A percentile compares a stretch with the other conserved stretches of the same genome.
Evolutionary conservation across 2,329 filamentous ascomycete genomes (phyloP).

Genomic region (Clathrospora elynae): DNA sequence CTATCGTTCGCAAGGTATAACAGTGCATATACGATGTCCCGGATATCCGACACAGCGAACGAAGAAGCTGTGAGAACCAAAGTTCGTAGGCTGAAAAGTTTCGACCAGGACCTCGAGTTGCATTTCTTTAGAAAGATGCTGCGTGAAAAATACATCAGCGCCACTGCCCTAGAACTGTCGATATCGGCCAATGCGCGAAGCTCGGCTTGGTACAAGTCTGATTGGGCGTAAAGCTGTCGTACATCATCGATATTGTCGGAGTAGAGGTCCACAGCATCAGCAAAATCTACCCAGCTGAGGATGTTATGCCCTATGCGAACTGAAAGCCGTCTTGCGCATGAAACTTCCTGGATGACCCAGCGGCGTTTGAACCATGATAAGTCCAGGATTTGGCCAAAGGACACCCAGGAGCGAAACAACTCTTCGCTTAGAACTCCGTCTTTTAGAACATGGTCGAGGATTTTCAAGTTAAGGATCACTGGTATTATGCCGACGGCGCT

Average conservation of each 20-base stretch:
- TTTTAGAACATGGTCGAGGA: not conserved
- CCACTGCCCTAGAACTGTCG: not conserved
- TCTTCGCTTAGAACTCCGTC: not conserved
- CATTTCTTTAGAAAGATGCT: slow-evolving; percentile 31
- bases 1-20: slow-evolving; percentile 36
- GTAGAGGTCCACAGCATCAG: slow-evolving; percentile 47
- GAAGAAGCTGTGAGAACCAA: slow-evolving; percentile 37
- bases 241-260: slow-evolving; percentile 41
- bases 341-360: slow-evolving; percentile 54
- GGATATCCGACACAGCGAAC: slow-evolving; percentile 32
- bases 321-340: slow-evolving; percentile 38
- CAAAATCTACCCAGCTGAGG: slow-evolving; percentile 47
- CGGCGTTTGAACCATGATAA: slow-evolving; percentile 45
- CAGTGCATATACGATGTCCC: slow-evolving; percentile 39
- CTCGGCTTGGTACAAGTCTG: slow-evolving; percentile 39
- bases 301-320: slow-evolving; percentile 46
- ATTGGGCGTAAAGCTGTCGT: slow-evolving; percentile 20
- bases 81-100: slow-evolving; percentile 37
- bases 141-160: not conserved
- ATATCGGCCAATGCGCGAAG: slow-evolving; percentile 17
- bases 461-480: not conserved
- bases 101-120: not conserved
- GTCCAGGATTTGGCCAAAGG: not conserved
- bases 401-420: slow-evolving; percentile 5
- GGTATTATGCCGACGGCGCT: not conserved